Base-by-base conservation (phyloP, 2,329 filamentous ascomycete genomes). In the Fusarium caatingaense region DNA sequence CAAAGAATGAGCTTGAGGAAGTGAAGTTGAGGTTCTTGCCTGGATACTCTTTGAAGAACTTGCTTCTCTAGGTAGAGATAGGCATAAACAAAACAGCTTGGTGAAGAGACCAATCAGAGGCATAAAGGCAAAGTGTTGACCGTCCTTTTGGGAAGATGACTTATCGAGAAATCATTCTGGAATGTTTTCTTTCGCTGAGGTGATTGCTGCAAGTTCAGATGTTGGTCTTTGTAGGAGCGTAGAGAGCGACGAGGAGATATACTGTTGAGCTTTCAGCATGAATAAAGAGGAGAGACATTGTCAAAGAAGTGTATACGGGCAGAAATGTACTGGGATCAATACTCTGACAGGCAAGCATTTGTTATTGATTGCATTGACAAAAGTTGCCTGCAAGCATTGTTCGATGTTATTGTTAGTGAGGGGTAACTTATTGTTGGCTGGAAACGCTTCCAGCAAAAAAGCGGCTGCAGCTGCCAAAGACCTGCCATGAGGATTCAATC, bases 81-180 rank as follows among this genome's bases (percentile, higher is more conserved):
- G 3, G 12, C 15, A 50, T 15, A n/a, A 45, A 71, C 45, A 70
- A 68, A 69, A 47, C 18, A 56, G 11, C 34, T 10, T 63, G 1
- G 21, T 63, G 18, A 56, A 64, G 67, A 40, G 18, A 1, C 67
- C 67, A 64, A 64, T 56, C 21, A 53, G 18, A 34, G 8, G 2
- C 16, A 18, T 1, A 2, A 3, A 46, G 12, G 9, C 20, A 53
- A 41, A 42, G 4, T 41, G 6, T 28, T 21, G 13, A 12, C 8
- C n/a, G 20, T 6, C 1, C 1, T 25, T 6, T 9, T 25, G 11
- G 20, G 10, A n/a, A 18, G 18, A n/a, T n/a, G 18, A 12, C 18
- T 37, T 37, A 37, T n/a, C 34, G 10, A n/a, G 18, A 3, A n/a
- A 37, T 37, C 34, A 37, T 37, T 3, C 6, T 37, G 4, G 10